Evolutionary conservation across 257 asterid genomes (phyloP).

Genomic region (Nemophila menziesii): DNA sequence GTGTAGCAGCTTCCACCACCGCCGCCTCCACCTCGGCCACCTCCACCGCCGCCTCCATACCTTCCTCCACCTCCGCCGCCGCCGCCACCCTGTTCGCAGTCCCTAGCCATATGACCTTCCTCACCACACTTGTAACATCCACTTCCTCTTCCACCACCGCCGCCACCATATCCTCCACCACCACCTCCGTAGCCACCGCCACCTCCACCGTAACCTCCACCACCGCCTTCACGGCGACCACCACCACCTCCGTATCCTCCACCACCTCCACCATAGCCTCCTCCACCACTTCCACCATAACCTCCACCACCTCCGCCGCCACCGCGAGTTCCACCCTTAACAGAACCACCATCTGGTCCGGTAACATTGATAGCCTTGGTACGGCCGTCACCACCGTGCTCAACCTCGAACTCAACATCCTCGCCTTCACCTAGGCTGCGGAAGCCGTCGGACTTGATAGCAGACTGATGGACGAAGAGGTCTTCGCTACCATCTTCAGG

Average conservation of each 20-base stretch:
- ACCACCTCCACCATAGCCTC: slow-evolving; percentile 27
- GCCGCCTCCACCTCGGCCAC: slow-evolving; percentile 18
- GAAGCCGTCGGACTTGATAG: slow-evolving; percentile 66
- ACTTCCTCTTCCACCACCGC: slow-evolving; percentile 12
- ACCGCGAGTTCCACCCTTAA: slow-evolving; percentile 44
- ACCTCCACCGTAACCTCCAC: background rate
- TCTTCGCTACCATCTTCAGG: slow-evolving; percentile 67
- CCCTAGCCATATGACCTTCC: background rate
- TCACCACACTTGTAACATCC: slow-evolving; percentile 28
- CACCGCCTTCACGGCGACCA: slow-evolving; percentile 8
- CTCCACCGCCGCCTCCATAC: slow-evolving; percentile 15
- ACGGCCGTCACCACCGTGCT: slow-evolving; percentile 44
- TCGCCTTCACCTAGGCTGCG: slow-evolving; percentile 70
- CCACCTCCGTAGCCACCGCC: slow-evolving; percentile 11
- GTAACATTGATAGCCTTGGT: slow-evolving; percentile 48
- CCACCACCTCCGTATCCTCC: slow-evolving; percentile 9
- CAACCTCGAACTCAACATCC: slow-evolving; percentile 58
- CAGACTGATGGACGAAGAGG: slow-evolving; percentile 76
- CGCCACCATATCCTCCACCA: slow-evolving; percentile 17
- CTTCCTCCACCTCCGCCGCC: slow-evolving; percentile 21
- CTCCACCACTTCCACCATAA: slow-evolving; percentile 12
- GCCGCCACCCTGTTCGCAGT: slow-evolving; percentile 10
- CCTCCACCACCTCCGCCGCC: too few species aligned
- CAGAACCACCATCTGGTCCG: slow-evolving; percentile 40
- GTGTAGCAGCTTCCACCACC: slow-evolving; percentile 29